Evolutionary conservation across 495 filamentous ascomycete species (phyloP), one percentile per base, ranked within the genome.

Genomic region (Darksidea phi): DNA sequence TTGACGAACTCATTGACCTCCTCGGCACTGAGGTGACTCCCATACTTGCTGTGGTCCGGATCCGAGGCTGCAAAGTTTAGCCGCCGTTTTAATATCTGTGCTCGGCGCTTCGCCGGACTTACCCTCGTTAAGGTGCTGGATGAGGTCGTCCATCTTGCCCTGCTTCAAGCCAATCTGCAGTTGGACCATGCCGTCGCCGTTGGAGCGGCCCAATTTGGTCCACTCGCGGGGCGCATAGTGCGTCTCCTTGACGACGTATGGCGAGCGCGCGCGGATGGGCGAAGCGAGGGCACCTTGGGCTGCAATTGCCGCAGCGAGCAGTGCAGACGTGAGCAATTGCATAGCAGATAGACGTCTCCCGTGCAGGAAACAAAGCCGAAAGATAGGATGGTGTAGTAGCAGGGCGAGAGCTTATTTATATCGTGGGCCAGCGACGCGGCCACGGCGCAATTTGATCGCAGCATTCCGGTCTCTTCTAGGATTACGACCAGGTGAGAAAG

Each of bases 191-290:
- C 72, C 57, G 8, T 67, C 52, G 43, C 72, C 70, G 1, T 79
- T 73, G 0, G 82, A 80, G 20, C 76, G 72, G 53, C 74, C 74
- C 24, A 77, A 60, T n/a, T 71, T 64, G 13, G 54, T 72, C 82
- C 82, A 85, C 54, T 70, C 70, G 25, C 65, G 66, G 18, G 82
- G 81, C 8, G 79, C 76, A 54, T 66, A 55, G 57, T 83, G 80
- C 24, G 72, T 65, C 36, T 84, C 82, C 67, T 83, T 85, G 47
- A 84, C 74, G 13, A 69, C 73, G 64, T 84, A 84, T 1, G 63
- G 36, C 38, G 62, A 70, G 24, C 68, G 66, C 49, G 70, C 51
- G 50, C 28, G 54, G 41, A 67, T 63, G 15, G 65, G 68, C 0
- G 28, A 37, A 12, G 60, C 56, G 45, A 68, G 37, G 24, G 50